Base-by-base conservation (phyloP, 129 eudicot genomes). In the Saussurea involucrata region DNA sequence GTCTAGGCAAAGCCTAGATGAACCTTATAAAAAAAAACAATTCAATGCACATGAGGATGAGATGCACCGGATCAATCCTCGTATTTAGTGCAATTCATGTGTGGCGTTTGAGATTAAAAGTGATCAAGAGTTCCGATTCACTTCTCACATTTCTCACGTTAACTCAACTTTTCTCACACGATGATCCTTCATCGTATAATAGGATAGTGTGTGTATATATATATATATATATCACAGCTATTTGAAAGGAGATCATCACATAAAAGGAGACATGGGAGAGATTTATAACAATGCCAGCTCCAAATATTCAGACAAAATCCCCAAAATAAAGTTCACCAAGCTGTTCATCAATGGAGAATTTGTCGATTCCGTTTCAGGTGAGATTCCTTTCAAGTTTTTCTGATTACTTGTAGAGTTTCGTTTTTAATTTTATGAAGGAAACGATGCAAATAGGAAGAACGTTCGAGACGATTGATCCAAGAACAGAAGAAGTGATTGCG, bases 311-410 rank as follows among this genome's bases (percentile, higher is more conserved):
- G 0, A 68, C 36, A 80, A 79, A 65, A 78, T 84, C 53, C 98
- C 98, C 4, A 18, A 80, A 15, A 76, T 93, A 0, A 91, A 93
- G 81, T 93, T 87, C 88, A 90, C 97, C 0, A 90, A 93, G 86
- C 89, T 93, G 20, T 93, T 90, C 80, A 93, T 93, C 75, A 87
- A 93, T 81, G 98, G 98, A 24, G 83, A 85, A 37, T 93, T 88
- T 24, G 85, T 87, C 12, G 97, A 93, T 57, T 89, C 98, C 17
- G 53, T 90, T 61, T 88, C 98, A 82, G 97, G 98, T 93, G 28
- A 24, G 36, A 20, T 55, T 34, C 57, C 24, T 29, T 58, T 15
- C 69, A 20, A 2, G 1, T 28, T 24, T n/a, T 28, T 68, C 8
- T 5, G 5, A 22, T 46, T 44, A 11, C 44, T 4, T 31, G 27